A percentile compares a stretch with the other conserved stretches of the same genome.
Evolutionary conservation across 2,329 filamentous ascomycete species (phyloP).

Genomic region (Colletotrichum camelliae): DNA sequence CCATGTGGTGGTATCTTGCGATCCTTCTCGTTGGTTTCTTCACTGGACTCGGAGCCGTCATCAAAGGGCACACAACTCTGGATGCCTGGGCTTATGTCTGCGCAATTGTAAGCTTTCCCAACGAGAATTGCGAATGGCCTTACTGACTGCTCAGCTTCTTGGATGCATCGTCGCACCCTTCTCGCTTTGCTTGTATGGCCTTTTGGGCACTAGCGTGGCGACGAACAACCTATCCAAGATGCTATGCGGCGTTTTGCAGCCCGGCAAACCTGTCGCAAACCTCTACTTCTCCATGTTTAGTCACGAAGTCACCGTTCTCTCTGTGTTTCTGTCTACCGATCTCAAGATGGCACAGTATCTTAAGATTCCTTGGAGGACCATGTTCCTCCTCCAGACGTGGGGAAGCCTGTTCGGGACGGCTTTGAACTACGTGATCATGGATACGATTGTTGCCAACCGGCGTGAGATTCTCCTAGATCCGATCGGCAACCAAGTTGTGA

Average conservation of each 20-base stretch:
- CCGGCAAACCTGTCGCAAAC: slow-evolving; percentile 42
- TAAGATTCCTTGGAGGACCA: slow-evolving; percentile 70
- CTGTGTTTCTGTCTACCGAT: slow-evolving; percentile 48
- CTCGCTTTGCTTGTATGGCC: slow-evolving; percentile 16
- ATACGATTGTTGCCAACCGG: slow-evolving; percentile 48
- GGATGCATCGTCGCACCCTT: slow-evolving; percentile 18
- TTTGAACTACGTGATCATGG: slow-evolving; percentile 52
- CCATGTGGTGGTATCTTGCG: slow-evolving; percentile 45
- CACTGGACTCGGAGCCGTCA: slow-evolving; percentile 42
- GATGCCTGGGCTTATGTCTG: slow-evolving; percentile 19
- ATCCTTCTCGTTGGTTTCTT: slow-evolving; percentile 38
- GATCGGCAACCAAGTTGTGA: slow-evolving; percentile 16
- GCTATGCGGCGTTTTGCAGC: slow-evolving; percentile 53
- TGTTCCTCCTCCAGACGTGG: slow-evolving; percentile 65
- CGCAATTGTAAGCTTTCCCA: slow-evolving; percentile 2
- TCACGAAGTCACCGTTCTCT: slow-evolving; percentile 37
- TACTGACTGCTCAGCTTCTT: neutral
- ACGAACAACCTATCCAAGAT: slow-evolving; percentile 46
- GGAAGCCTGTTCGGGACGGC: slow-evolving; percentile 46
- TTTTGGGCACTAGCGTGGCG: slow-evolving; percentile 13
- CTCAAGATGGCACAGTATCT: slow-evolving; percentile 78
- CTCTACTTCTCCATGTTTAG: slow-evolving; percentile 48
- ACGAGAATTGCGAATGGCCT: rapidly evolving
- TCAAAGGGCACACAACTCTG: slow-evolving; percentile 25
- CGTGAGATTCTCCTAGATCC: slow-evolving; percentile 38